These are phyloP conservation scores for Somion occarium DNA, from an alignment of 1,284 basidiomycete species.

Conservation along the genomic window DNA sequence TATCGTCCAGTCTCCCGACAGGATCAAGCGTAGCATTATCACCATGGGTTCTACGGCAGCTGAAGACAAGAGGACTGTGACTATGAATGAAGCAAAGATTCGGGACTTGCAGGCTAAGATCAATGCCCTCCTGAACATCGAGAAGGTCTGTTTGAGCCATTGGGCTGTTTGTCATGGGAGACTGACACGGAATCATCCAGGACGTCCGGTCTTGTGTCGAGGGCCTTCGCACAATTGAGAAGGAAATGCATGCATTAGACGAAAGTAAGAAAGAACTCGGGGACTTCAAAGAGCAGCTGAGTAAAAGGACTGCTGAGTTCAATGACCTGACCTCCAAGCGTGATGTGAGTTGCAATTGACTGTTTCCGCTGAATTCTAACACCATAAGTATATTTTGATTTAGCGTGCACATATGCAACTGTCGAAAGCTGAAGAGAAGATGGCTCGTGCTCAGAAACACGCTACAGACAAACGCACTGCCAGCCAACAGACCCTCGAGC, in stretches of 20 bases:
- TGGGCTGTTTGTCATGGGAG: no score
- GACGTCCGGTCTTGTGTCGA: conserved; percentile 66
- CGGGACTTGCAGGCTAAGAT: conserved; percentile 76
- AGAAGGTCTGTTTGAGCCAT: conserved; percentile 54
- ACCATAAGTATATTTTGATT: background rate
- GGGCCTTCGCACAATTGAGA: conserved; percentile 67
- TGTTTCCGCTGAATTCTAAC: background rate
- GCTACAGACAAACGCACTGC: conserved; percentile 69
- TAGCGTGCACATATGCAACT: conserved; percentile 76
- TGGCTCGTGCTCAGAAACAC: conserved; percentile 68
- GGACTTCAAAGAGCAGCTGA: conserved; percentile 60
- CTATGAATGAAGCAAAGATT: conserved; percentile 62
- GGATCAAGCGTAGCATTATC: conserved; percentile 74
- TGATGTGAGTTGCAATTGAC: conserved; percentile 45
- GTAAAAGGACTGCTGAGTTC: conserved; percentile 66
- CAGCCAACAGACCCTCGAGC: conserved; percentile 64
- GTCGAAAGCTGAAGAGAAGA: conserved; percentile 71
- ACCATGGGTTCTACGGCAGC: conserved; percentile 60
- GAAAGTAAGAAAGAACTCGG: conserved; percentile 57
- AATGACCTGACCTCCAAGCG: conserved; percentile 61
- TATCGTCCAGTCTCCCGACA: conserved; percentile 84
- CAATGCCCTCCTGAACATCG: conserved; percentile 63
- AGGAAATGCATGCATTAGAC: conserved; percentile 60
- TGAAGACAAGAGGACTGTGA: conserved; percentile 58
- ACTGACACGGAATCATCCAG: conserved; percentile 34